Evolutionary conservation across 1,139 yeast genomes (phyloP).

Genomic region (Candida buenavistaensis): DNA sequence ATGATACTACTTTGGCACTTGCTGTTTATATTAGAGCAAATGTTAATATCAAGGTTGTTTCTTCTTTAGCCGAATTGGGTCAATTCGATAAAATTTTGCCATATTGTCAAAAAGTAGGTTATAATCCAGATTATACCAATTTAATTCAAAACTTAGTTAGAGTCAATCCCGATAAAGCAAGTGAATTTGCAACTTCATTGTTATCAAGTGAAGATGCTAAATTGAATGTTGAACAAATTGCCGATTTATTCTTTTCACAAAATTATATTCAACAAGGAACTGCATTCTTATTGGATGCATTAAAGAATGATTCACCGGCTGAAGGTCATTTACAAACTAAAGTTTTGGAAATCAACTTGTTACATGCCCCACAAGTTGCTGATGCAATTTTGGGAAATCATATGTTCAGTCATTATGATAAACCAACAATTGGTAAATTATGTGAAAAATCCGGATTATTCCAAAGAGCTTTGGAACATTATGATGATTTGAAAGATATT

Average conservation of each 20-base stretch:
- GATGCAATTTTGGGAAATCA: conserved; percentile 96
- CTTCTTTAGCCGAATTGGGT: conserved; percentile 91
- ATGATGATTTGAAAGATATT: conserved; percentile 91
- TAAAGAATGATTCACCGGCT: conserved; percentile 90
- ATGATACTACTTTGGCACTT: conserved; percentile 79
- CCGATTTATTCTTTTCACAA: conserved; percentile 93
- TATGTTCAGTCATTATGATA: conserved; percentile 95
- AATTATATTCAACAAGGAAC: conserved; percentile 97
- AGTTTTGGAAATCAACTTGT: conserved; percentile 85
- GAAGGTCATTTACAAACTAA: conserved; percentile 97
- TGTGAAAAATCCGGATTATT: conserved; percentile 93
- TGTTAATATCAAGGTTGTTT: conserved; percentile 85
- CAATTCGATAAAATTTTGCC: conserved; percentile 96
- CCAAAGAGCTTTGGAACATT: conserved; percentile 95
- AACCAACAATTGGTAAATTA: conserved; percentile 85
- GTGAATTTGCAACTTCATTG: conserved; percentile 92
- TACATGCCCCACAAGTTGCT: conserved; percentile 99
- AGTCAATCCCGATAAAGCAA: conserved; percentile 95
- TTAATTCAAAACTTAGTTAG: conserved; percentile 89
- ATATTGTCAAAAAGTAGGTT: conserved; percentile 86
- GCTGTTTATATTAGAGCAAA: conserved; percentile 89
- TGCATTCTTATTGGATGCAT: conserved; percentile 94
- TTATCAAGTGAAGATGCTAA: conserved; percentile 63
- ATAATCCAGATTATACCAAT: conserved; percentile 87
- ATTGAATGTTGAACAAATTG: conserved; percentile 79